Base-by-base conservation (phyloP, 148 eudicot genomes). In the Pharnaceum exiguum region DNA sequence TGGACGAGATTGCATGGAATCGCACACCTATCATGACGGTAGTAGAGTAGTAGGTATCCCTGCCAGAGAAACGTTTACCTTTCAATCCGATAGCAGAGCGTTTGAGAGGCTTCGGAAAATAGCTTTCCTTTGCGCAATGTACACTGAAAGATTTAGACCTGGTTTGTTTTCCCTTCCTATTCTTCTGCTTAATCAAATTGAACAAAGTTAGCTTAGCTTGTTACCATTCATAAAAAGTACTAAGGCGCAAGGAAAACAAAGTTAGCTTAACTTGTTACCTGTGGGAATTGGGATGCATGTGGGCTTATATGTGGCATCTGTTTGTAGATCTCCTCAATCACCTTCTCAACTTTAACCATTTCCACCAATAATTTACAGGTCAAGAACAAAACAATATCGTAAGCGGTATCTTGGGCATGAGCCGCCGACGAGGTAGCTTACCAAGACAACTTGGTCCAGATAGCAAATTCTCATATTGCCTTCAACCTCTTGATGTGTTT, bases 381-480 rank as follows among this genome's bases (percentile, higher is more conserved):
- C n/a, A n/a, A n/a, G n/a, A n/a, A n/a, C n/a, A n/a, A 19, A 21
- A 59, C 7, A 59, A 59, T 31, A n/a, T 2, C 8, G 10, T 59
- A 8, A 46, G 43, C 9, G 64, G 64, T 15, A 8, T 46, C 10
- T 5, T 59, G 5, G 53, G 64, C 5, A 46, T 59, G 64, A 18
- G 50, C 4, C 15, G 35, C 9, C 53, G 53, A 6, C 5, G 5
- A 2, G 1, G 6, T 10, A 59, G 64, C 29, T 46, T 59, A 19
- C 12, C 64, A 23, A 15, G 9, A 0, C 4, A 19, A 23, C 3
- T 1, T 3, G 2, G 12, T 21, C 4, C 21, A 31, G 2, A 44
- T n/a, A n/a, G 64, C 1, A 40, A 32, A 32, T 59, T 59, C 7
- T 59, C 64, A 31, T 46, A 59, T 16, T 59, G 64, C 64, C 11